Evolutionary conservation across 768 basidiomycete species (phyloP).

Genomic region (Hebeloma cylindrosporum): DNA sequence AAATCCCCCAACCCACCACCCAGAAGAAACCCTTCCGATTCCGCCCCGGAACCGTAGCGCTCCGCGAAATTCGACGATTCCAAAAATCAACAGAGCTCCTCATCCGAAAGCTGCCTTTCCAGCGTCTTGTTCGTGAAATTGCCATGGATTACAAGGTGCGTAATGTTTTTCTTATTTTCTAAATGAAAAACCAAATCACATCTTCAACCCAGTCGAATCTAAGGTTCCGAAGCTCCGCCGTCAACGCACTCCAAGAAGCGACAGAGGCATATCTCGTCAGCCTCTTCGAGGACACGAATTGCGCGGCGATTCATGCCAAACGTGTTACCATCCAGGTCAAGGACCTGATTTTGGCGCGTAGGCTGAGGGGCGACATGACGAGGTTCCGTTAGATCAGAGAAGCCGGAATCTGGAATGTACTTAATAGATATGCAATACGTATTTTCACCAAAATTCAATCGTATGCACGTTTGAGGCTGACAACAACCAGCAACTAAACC

Average conservation of each 20-base stretch:
- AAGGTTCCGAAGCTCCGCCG: conserved; percentile 79
- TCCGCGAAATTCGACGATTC: conserved; percentile 23
- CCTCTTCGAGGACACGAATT: conserved; percentile 71
- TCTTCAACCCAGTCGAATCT: conserved; percentile 49
- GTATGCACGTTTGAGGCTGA: no score
- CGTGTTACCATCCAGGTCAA: conserved; percentile 85
- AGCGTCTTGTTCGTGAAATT: conserved; percentile 25
- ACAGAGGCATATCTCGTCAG: conserved; percentile 78
- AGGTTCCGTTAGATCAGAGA: no score
- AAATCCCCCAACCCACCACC: background rate
- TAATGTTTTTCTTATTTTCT: background rate
- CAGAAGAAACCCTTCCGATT: conserved; percentile 1
- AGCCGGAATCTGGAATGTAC: no score
- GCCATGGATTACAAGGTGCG: conserved; percentile 20
- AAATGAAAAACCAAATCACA: conserved; percentile 43
- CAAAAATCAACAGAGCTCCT: conserved; percentile 22
- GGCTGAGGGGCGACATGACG: conserved; percentile 78
- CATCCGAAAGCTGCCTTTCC: conserved; percentile 25
- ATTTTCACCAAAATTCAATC: no score
- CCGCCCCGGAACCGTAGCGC: conserved; percentile 21
- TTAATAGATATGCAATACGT: no score
- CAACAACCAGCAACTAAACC: no score
- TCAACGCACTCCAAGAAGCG: conserved; percentile 82
- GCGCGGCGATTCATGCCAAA: conserved; percentile 87
- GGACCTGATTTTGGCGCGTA: conserved; percentile 77